Conservation (phyloP, 1,284 basidiomycete genomes). For the Lentinula novae-zelandiae region DNA sequence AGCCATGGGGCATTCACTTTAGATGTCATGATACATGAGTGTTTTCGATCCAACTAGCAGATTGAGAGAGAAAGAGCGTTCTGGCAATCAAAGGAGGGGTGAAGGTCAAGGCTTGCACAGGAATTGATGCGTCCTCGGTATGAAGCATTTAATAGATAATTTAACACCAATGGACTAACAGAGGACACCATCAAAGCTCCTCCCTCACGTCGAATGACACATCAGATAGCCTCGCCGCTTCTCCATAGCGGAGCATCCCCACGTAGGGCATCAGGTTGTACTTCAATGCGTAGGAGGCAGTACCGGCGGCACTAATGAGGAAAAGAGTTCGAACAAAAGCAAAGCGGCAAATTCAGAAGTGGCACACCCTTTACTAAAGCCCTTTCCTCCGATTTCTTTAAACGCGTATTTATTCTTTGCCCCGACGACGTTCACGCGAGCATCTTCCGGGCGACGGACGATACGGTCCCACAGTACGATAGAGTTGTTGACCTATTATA, state of each 20-base stretch:
- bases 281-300: conserved; percentile 69
- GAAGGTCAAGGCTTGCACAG: neutral
- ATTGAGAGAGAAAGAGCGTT: too few relatives aligned
- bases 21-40: too few relatives aligned
- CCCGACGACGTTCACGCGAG: conserved; percentile 53
- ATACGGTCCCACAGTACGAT: conserved; percentile 93
- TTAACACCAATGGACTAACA: neutral
- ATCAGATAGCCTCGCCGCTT: conserved; percentile 59
- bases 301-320: conserved; percentile 35
- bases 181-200: neutral
- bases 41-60: too few relatives aligned
- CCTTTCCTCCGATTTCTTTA: conserved; percentile 60
- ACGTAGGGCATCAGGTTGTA: conserved; percentile 93
- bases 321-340: neutral
- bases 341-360: neutral
- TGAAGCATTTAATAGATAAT: neutral
- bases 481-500: conserved; percentile 65
- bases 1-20: too few relatives aligned
- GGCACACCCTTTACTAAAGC: conserved; percentile 64
- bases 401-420: conserved; percentile 84
- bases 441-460: conserved; percentile 73
- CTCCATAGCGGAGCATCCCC: conserved; percentile 73
- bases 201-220: conserved; percentile 36
- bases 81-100: neutral
- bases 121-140: neutral